phyloP scores from a whole-genome alignment of 2,329 filamentous ascomycete genomes.

The Acrodontium crateriforme region DNA sequence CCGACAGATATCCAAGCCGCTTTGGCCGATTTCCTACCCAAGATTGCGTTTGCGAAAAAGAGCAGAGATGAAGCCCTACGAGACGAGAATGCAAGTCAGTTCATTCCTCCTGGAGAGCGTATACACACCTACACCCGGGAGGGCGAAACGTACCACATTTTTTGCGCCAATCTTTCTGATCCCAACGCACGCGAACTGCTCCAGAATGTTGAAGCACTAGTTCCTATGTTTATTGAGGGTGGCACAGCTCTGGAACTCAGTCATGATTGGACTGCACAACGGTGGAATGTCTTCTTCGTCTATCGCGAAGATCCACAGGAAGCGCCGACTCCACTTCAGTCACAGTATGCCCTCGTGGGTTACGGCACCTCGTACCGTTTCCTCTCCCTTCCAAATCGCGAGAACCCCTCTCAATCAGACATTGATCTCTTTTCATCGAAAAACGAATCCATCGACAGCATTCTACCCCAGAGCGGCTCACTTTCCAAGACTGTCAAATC shows the following conservation, averaged over 20 bases:
- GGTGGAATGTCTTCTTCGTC: conserved; percentile 88
- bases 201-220: conserved; percentile 67
- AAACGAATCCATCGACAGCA: conserved; percentile 10
- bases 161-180: conserved; percentile 63
- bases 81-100: conserved; percentile 37
- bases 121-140: conserved; percentile 49
- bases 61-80: conserved; percentile 5
- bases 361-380: conserved; percentile 86
- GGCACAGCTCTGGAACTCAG: conserved; percentile 64
- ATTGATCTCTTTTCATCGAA: conserved; percentile 11
- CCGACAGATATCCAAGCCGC: conserved; percentile 55
- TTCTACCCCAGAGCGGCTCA: conserved; percentile 16
- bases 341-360: conserved; percentile 69
- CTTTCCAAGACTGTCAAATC: conserved; percentile 18
- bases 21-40: conserved; percentile 53
- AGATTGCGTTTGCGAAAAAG: conserved; percentile 34
- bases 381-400: conserved; percentile 32
- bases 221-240: conserved; percentile 83
- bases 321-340: conserved; percentile 26
- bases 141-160: conserved; percentile 64
- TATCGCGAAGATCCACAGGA: conserved; percentile 18
- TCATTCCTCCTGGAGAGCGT: conserved; percentile 62
- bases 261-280: conserved; percentile 56
- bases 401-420: conserved; percentile 10
- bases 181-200: conserved; percentile 56